These are phyloP conservation scores for Lepidium didymum DNA, from an alignment of 345 rosid species.

Conservation along the genomic window DNA sequence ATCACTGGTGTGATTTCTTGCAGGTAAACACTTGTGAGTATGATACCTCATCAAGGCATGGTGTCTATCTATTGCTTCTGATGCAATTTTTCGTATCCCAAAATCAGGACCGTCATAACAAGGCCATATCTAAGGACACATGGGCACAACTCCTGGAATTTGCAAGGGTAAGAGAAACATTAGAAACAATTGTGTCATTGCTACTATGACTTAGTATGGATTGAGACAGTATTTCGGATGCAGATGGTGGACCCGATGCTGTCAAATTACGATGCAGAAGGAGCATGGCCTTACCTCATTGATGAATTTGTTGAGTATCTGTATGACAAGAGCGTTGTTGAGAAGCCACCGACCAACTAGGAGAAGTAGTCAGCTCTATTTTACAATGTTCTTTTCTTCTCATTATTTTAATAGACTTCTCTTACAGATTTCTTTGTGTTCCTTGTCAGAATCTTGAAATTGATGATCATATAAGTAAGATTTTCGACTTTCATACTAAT, in stretches of 20 bases:
- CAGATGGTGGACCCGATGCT: constrained; percentile 65
- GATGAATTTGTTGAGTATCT: constrained; percentile 96
- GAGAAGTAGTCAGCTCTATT: constrained; percentile 19
- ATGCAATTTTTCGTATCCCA: constrained; percentile 18
- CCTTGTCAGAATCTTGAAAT: constrained; percentile 16
- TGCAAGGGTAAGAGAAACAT: constrained; percentile 56
- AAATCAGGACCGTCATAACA: constrained; percentile 84
- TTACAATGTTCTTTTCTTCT: neutral
- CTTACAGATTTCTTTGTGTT: constrained; percentile 13
- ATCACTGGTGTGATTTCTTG: constrained; percentile 94
- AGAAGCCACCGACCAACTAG: constrained; percentile 20
- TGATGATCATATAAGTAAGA: constrained; percentile 21
- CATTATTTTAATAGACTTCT: constrained; percentile 13
- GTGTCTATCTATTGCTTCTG: neutral
- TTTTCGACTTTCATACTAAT: constrained; percentile 16
- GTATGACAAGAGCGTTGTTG: constrained; percentile 52
- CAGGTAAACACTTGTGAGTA: constrained; percentile 44
- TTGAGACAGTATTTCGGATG: neutral
- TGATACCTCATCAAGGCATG: neutral
- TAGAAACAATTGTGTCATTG: neutral
- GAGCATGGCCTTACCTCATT: constrained; percentile 97
- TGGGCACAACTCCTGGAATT: constrained; percentile 96
- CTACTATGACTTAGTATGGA: constrained; percentile 1
- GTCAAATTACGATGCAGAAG: constrained; percentile 82
- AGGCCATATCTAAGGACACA: constrained; percentile 93